Evolutionary conservation across 257 asterid species (phyloP).

Genomic region (Mitragyna speciosa): DNA sequence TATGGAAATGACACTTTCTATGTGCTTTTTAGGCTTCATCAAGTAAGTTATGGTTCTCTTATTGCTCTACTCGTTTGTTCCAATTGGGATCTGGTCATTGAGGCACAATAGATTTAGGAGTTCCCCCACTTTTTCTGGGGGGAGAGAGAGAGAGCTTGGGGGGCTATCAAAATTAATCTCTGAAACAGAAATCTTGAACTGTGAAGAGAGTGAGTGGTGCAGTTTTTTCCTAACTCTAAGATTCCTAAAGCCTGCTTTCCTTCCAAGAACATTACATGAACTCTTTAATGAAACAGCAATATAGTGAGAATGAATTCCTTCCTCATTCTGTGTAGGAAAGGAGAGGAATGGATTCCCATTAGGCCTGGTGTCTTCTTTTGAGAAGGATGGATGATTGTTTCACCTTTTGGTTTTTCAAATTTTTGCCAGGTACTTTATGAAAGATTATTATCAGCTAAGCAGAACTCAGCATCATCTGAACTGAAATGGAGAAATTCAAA

Average conservation of each 20-base stretch:
- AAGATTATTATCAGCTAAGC: constrained; percentile 46
- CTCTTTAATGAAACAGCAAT: background rate
- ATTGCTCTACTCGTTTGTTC: background rate
- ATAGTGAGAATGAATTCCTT: background rate
- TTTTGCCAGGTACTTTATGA: constrained; percentile 42
- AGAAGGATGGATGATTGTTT: background rate
- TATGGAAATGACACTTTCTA: constrained; percentile 90
- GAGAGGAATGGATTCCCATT: background rate
- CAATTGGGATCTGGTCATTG: background rate
- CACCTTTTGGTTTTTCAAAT: background rate
- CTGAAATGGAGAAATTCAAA: constrained; percentile 36
- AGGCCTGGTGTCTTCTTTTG: background rate
- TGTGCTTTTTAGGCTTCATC: constrained; percentile 93
- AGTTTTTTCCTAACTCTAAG: background rate
- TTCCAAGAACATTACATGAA: background rate
- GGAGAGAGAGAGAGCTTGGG: background rate
- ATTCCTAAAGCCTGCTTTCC: background rate
- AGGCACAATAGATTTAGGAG: background rate
- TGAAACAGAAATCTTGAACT: background rate
- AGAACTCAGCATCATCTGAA: constrained; percentile 37
- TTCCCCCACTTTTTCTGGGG: background rate
- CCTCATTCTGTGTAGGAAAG: background rate
- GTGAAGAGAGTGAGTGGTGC: background rate
- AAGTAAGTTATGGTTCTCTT: constrained; percentile 45
- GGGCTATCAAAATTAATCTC: background rate